A percentile compares a stretch with the other conserved stretches of the same genome.
These are phyloP conservation scores for Kalmanozyma brasiliensis DNA, from an alignment of 1,284 basidiomycete species.

Conservation along the genomic window DNA sequence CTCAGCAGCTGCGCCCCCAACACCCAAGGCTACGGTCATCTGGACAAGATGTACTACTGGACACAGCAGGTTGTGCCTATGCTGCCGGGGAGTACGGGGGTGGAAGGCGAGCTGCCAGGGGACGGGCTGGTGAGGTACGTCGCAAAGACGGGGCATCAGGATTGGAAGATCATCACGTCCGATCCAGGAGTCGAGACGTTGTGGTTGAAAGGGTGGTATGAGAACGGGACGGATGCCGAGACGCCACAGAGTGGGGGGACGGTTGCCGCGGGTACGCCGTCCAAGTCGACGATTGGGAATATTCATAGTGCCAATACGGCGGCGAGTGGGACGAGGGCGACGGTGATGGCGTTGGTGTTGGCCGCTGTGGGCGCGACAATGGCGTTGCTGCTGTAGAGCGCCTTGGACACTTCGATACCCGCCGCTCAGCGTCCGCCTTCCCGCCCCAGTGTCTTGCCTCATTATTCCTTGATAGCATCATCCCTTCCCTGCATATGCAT, in stretches of 20 bases:
- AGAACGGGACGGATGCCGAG: conserved; percentile 26
- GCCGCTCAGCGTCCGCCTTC: too few relatives aligned
- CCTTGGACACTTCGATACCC: too few relatives aligned
- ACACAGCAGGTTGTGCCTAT: conserved; percentile 44
- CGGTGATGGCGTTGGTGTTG: not conserved
- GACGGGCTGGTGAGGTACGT: conserved; percentile 42
- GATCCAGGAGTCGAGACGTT: conserved; percentile 56
- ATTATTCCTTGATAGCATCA: too few relatives aligned
- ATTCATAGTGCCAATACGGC: not conserved
- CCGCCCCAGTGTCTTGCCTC: too few relatives aligned
- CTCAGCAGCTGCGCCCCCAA: conserved; percentile 48
- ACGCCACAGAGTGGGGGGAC: conserved; percentile 26
- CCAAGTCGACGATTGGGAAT: conserved; percentile 2
- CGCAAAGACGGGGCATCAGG: conserved; percentile 46
- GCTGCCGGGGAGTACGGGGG: conserved; percentile 41
- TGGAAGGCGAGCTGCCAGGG: conserved; percentile 35
- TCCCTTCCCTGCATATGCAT: too few relatives aligned
- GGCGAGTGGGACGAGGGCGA: too few relatives aligned
- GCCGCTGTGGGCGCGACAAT: conserved; percentile 7
- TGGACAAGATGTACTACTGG: conserved; percentile 61
- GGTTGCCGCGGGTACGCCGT: conserved; percentile 12
- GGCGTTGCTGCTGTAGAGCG: not conserved
- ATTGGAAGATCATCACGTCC: conserved; percentile 47
- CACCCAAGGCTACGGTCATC: conserved; percentile 53
- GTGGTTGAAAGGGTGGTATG: conserved; percentile 54